phyloP scores from a whole-genome alignment of 2,329 filamentous ascomycete genomes.

The Fusarium dlaminii region DNA sequence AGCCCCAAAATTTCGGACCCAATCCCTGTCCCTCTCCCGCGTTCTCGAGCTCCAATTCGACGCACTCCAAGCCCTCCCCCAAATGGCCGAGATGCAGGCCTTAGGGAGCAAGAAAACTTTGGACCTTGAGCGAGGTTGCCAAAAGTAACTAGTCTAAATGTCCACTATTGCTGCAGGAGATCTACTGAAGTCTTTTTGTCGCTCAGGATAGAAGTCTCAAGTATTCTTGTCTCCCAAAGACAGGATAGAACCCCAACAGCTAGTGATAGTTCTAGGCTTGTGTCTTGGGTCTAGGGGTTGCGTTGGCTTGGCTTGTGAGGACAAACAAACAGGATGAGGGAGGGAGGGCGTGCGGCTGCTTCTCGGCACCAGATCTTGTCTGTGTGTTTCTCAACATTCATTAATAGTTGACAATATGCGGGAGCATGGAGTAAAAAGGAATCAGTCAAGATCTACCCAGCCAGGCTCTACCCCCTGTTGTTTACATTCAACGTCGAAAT shows the following conservation, averaged over 20 bases:
- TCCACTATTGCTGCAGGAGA: background rate
- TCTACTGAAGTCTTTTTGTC: background rate
- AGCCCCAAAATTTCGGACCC: constrained; percentile 32
- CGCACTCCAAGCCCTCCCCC: constrained; percentile 22
- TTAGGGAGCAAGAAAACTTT: background rate
- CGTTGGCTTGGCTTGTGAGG: constrained; percentile 4
- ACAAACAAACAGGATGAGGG: background rate
- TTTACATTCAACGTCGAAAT: background rate
- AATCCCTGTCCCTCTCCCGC: constrained; percentile 20
- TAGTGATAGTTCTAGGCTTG: constrained; percentile 1
- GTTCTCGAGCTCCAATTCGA: constrained; percentile 30
- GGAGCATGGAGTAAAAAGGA: background rate
- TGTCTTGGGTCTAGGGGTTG: constrained; percentile 22
- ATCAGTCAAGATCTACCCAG: constrained; percentile 4
- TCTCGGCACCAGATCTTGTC: constrained; percentile 12
- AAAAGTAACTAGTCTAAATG: background rate
- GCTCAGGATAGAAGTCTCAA: background rate
- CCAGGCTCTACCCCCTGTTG: background rate
- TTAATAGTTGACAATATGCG: background rate
- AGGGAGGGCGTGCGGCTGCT: constrained; percentile 22
- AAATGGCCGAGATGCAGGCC: constrained; percentile 26
- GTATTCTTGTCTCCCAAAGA: background rate
- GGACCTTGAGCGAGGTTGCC: background rate
- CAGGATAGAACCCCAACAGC: constrained; percentile 28
- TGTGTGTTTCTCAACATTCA: background rate